These are phyloP conservation scores for Peronospora destructor DNA, from an alignment of 352 stramenopile species.

Conservation along the genomic window DNA sequence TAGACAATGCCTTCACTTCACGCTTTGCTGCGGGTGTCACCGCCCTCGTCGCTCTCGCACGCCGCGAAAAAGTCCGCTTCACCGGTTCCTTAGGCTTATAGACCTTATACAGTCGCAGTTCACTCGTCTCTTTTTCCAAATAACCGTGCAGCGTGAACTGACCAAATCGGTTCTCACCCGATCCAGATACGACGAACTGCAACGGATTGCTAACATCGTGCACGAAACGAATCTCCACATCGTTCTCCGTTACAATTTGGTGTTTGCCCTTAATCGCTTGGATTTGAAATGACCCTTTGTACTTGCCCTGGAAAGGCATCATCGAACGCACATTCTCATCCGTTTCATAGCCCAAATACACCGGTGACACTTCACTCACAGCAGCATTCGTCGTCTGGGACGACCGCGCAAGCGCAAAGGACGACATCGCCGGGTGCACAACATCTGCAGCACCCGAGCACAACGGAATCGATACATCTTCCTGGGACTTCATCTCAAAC, in stretches of 20 bases:
- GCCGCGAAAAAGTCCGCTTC: constrained; percentile 63
- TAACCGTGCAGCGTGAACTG: constrained; percentile 65
- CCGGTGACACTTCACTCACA: constrained; percentile 38
- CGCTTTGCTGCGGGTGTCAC: constrained; percentile 27
- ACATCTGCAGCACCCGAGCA: constrained; percentile 27
- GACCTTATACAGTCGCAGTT: constrained; percentile 80
- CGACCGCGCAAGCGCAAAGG: constrained; percentile 45
- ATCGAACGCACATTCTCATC: constrained; percentile 48
- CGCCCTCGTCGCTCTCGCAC: constrained; percentile 25
- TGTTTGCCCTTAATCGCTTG: constrained; percentile 78
- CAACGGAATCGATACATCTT: constrained; percentile 62
- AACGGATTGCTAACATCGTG: constrained; percentile 59
- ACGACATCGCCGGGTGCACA: constrained; percentile 45
- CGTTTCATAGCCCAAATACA: constrained; percentile 65
- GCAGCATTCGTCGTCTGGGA: constrained; percentile 36
- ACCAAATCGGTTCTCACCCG: constrained; percentile 77
- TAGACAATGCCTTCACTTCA: constrained; percentile 31
- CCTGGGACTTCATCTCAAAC: constrained; percentile 85
- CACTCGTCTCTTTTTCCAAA: constrained; percentile 67
- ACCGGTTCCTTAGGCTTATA: constrained; percentile 81
- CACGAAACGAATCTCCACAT: constrained; percentile 76
- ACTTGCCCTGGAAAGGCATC: constrained; percentile 78
- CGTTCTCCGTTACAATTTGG: constrained; percentile 71
- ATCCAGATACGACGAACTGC: constrained; percentile 62
- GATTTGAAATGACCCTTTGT: constrained; percentile 84